Evolutionary conservation across 345 rosid genomes (phyloP).

Genomic region (Brassica carinata): DNA sequence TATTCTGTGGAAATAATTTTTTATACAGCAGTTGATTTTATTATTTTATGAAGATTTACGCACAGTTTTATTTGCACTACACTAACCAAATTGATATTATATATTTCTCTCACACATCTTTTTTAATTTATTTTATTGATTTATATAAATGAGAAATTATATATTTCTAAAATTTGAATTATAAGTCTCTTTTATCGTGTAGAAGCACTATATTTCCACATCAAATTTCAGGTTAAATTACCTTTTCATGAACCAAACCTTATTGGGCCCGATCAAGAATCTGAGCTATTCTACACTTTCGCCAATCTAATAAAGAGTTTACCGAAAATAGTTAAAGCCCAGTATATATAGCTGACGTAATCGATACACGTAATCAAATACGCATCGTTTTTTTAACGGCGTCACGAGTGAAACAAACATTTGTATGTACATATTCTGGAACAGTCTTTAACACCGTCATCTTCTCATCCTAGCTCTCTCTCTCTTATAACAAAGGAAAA

Average conservation of each 20-base stretch:
- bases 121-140: too few relatives aligned
- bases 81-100: too few relatives aligned
- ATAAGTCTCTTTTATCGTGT: neutral
- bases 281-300: neutral
- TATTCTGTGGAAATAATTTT: neutral
- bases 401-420: neutral
- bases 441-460: conserved; percentile 35
- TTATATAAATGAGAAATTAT: too few relatives aligned
- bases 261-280: neutral
- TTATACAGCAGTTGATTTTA: too few relatives aligned
- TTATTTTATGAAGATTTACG: too few relatives aligned
- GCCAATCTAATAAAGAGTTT: neutral
- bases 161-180: too few relatives aligned
- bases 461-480: neutral
- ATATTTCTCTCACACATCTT: too few relatives aligned
- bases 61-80: too few relatives aligned
- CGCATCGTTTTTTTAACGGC: conserved; percentile 11
- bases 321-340: neutral
- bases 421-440: neutral
- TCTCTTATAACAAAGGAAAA: neutral
- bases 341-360: neutral
- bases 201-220: neutral
- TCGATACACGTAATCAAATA: neutral
- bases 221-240: neutral
- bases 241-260: neutral